Percentiles rank a stretch among this genome's conserved stretches.
phyloP scores from a whole-genome alignment of 768 basidiomycete species.

The Kwoniella botswanensis region DNA sequence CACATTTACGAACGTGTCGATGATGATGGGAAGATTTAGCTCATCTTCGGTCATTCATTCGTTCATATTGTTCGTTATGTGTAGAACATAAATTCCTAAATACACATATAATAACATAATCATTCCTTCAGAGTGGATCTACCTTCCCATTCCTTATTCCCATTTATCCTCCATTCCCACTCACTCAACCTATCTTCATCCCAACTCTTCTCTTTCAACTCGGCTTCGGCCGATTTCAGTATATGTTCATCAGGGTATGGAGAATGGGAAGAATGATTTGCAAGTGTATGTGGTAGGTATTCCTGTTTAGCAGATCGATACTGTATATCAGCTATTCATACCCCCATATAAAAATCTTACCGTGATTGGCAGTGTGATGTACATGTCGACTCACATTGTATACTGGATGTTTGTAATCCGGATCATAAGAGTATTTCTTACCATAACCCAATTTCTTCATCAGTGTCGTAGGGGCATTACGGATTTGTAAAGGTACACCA shows the following conservation, averaged over 20 bases:
- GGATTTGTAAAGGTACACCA: conserved; percentile 72
- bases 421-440: conserved; percentile 69
- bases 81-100: too few species aligned
- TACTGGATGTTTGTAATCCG: conserved; percentile 71
- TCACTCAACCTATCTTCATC: conserved; percentile 66
- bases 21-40: too few species aligned
- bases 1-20: too few species aligned
- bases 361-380: too few species aligned
- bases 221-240: conserved; percentile 62
- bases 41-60: too few species aligned
- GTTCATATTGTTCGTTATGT: too few species aligned
- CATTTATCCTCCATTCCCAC: conserved; percentile 67
- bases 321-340: background rate
- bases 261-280: conserved; percentile 47
- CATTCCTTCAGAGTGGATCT: conserved; percentile 1
- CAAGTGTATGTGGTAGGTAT: conserved; percentile 66
- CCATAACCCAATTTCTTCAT: conserved; percentile 76
- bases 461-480: conserved; percentile 76
- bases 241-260: conserved; percentile 52
- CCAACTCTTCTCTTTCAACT: conserved; percentile 64
- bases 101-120: too few species aligned
- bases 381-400: conserved; percentile 53
- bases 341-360: too few species aligned
- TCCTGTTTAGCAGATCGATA: conserved; percentile 58
- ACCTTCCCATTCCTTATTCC: conserved; percentile 58